Percentiles rank a stretch among this genome's conserved stretches.
phyloP scores from a whole-genome alignment of 441 rosid genomes.

The Gossypium schwendimanii region DNA sequence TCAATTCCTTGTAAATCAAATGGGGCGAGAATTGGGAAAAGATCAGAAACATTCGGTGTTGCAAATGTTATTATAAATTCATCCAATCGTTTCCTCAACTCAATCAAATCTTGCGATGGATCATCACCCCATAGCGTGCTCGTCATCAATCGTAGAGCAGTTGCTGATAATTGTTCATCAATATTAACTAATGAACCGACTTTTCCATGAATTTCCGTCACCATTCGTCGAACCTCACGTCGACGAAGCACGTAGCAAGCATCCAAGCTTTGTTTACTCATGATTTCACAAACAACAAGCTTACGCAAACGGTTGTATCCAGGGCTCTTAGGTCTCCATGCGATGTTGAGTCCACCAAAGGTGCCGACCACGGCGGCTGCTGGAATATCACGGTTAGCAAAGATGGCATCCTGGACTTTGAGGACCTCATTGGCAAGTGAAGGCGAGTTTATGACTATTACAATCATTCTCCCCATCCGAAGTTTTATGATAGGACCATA shows the following conservation, averaged over 20 bases:
- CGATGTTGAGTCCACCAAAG: slow-evolving; percentile 4
- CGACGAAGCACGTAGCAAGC: slow-evolving; percentile 1
- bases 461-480: slow-evolving; percentile 7
- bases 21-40: slow-evolving; percentile 9
- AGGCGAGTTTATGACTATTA: slow-evolving; percentile 12
- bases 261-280: slow-evolving; percentile 13
- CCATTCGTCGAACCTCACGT: slow-evolving; percentile 6
- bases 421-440: slow-evolving; percentile 1
- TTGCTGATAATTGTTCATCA: background rate
- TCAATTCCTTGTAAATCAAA: slow-evolving; percentile 21
- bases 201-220: slow-evolving; percentile 5
- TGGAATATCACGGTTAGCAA: slow-evolving; percentile 15
- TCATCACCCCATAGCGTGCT: slow-evolving; percentile 5
- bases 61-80: background rate
- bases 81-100: background rate
- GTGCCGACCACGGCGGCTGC: background rate
- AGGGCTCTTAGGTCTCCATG: background rate
- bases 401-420: slow-evolving; percentile 8
- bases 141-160: background rate
- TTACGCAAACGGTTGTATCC: background rate
- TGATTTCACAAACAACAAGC: background rate
- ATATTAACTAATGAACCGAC: slow-evolving; percentile 8
- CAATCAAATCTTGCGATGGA: background rate
- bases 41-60: slow-evolving; percentile 11
- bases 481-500: slow-evolving; percentile 21